These are phyloP conservation scores for Decorospora gaudefroyi DNA, from an alignment of 2,329 filamentous ascomycete species.

Conservation along the genomic window DNA sequence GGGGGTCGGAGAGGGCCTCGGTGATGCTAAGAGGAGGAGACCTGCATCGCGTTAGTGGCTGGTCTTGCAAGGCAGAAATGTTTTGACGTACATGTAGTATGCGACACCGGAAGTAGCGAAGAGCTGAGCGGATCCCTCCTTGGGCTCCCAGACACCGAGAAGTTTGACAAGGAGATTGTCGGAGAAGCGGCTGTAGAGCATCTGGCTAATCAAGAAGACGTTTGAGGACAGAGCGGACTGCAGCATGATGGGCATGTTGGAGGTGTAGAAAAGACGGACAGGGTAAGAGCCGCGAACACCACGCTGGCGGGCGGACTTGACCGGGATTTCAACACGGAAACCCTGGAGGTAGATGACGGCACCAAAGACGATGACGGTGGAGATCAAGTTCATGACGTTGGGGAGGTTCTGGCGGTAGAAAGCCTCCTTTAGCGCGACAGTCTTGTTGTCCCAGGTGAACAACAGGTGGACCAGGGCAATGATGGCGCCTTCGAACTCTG, in stretches of 20 bases:
- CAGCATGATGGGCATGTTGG: constrained; percentile 99
- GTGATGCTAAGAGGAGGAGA: constrained; percentile 97
- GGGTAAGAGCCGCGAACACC: constrained; percentile 98
- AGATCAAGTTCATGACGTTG: constrained; percentile 98
- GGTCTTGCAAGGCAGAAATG: background rate
- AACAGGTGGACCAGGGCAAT: constrained; percentile 97
- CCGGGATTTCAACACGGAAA: constrained; percentile 99
- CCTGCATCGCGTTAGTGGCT: constrained; percentile 32
- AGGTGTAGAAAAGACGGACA: constrained; percentile 98
- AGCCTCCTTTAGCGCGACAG: constrained; percentile 94
- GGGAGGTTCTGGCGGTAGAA: constrained; percentile 99
- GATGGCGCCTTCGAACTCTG: constrained; percentile 98
- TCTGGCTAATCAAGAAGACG: constrained; percentile 98
- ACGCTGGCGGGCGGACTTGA: constrained; percentile 99
- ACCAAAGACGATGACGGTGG: constrained; percentile 90
- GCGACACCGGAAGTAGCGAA: constrained; percentile 90
- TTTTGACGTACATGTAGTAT: constrained; percentile 79
- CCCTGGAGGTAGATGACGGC: constrained; percentile 99
- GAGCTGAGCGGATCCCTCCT: constrained; percentile 93
- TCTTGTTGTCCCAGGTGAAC: constrained; percentile 99
- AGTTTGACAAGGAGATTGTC: constrained; percentile 98
- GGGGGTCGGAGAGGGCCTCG: constrained; percentile 93
- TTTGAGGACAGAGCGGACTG: constrained; percentile 98
- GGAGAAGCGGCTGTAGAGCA: constrained; percentile 98
- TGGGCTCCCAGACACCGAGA: constrained; percentile 97